A percentile compares a stretch with the other conserved stretches of the same genome.
phyloP scores from a whole-genome alignment of 805 yeast species.

The Candida sakaeoensis region DNA sequence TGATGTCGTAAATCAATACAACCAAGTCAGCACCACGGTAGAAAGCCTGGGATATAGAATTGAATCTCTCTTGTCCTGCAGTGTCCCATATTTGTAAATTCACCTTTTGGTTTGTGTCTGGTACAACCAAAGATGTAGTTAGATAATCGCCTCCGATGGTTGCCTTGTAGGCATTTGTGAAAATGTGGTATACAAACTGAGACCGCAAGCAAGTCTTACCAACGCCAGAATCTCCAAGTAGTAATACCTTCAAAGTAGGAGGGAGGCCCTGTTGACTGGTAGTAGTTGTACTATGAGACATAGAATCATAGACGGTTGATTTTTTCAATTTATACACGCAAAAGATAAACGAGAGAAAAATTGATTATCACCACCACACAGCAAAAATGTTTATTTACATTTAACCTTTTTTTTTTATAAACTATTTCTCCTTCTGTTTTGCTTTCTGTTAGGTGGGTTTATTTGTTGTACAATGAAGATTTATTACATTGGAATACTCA shows the following conservation, averaged over 20 bases:
- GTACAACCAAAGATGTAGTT: slow-evolving; percentile 33
- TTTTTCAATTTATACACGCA: neutral
- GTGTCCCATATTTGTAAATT: slow-evolving; percentile 56
- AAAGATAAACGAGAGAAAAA: neutral
- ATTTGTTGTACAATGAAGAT: slow-evolving; percentile 61
- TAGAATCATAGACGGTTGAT: neutral
- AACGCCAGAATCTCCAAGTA: slow-evolving; percentile 57
- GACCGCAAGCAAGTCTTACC: slow-evolving; percentile 57
- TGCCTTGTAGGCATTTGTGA: slow-evolving; percentile 54
- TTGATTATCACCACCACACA: neutral
- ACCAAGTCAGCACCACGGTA: slow-evolving; percentile 59
- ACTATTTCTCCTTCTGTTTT: neutral
- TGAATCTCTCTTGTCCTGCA: slow-evolving; percentile 46
- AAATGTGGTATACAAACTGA: slow-evolving; percentile 52
- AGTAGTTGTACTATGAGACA: too few relatives aligned
- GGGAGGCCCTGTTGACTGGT: too few relatives aligned
- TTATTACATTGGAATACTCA: slow-evolving; percentile 83
- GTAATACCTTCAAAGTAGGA: slow-evolving; percentile 44
- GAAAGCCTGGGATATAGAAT: slow-evolving; percentile 50
- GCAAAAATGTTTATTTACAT: too few relatives aligned
- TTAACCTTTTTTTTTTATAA: too few relatives aligned
- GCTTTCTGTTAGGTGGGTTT: neutral
- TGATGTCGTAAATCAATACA: slow-evolving; percentile 50
- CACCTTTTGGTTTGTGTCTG: slow-evolving; percentile 17
- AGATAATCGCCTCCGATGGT: slow-evolving; percentile 59